These are phyloP conservation scores for Diplotaxis tenuifolia DNA, from an alignment of 345 rosid genomes.

Conservation along the genomic window DNA sequence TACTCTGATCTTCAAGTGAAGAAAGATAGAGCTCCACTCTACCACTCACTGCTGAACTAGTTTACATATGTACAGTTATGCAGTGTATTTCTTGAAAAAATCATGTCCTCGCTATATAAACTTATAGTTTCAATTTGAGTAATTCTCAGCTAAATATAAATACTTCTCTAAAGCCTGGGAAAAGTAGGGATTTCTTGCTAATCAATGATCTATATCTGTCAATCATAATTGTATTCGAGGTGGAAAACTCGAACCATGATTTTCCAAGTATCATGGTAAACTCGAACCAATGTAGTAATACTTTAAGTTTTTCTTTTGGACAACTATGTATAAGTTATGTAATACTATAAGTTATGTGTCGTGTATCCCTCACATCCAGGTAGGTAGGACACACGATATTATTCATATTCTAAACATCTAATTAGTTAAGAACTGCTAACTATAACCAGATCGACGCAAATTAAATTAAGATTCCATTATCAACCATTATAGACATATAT, in stretches of 20 bases:
- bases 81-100: background rate
- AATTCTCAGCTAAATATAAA: background rate
- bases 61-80: background rate
- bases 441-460: slow-evolving; percentile 5
- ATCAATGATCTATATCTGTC: background rate
- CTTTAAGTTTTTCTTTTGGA: too few relatives aligned
- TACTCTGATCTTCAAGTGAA: background rate
- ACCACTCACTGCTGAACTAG: background rate
- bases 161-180: too few relatives aligned
- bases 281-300: too few relatives aligned
- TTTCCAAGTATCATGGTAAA: too few relatives aligned
- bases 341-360: slow-evolving; percentile 4
- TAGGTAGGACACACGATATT: slow-evolving; percentile 8
- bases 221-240: background rate
- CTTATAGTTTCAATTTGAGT: background rate
- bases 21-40: background rate
- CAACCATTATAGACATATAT: background rate
- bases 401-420: slow-evolving; percentile 1
- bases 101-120: background rate
- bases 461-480: background rate
- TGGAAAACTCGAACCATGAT: background rate
- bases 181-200: background rate
- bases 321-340: too few relatives aligned
- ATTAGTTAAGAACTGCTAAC: slow-evolving; percentile 21
- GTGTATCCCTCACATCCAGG: slow-evolving; percentile 7